A percentile compares a stretch with the other conserved stretches of the same genome.
These are phyloP conservation scores for Discostella stelligeroides DNA, from an alignment of 108 stramenopile species.

Conservation along the genomic window DNA sequence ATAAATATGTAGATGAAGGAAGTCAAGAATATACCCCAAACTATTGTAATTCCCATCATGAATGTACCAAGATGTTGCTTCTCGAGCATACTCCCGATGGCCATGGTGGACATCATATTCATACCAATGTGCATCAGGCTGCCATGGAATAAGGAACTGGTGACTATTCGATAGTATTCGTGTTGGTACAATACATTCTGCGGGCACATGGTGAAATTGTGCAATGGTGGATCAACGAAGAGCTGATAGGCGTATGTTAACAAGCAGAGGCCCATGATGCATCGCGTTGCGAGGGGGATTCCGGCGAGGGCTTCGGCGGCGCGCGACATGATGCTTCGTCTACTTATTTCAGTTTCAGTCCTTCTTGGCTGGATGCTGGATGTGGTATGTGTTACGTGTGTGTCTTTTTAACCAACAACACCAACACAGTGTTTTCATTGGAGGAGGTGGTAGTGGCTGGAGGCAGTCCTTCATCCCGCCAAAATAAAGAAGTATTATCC, in stretches of 20 bases:
- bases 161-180: conserved; percentile 78
- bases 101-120: conserved; percentile 86
- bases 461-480: no score
- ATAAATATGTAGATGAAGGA: conserved; percentile 58
- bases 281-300: conserved; percentile 59
- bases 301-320: conserved; percentile 42
- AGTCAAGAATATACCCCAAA: conserved; percentile 67
- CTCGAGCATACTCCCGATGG: conserved; percentile 70
- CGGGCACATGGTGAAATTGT: conserved; percentile 74
- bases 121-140: conserved; percentile 88
- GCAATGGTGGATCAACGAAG: conserved; percentile 49
- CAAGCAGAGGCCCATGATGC: conserved; percentile 46
- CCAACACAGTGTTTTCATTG: no score
- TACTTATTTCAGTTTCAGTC: no score
- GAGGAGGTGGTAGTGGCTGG: no score
- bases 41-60: conserved; percentile 47
- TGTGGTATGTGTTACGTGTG: no score
- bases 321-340: conserved; percentile 42
- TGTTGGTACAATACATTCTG: conserved; percentile 51
- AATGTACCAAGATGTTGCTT: conserved; percentile 67
- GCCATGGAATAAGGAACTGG: conserved; percentile 82
- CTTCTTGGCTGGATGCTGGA: no score
- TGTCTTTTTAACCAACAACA: no score
- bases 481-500: no score
- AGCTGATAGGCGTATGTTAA: conserved; percentile 51